Evolutionary conservation across 805 yeast genomes (phyloP), one percentile per base, ranked within the genome.

Genomic region (Nematodospora valgi): DNA sequence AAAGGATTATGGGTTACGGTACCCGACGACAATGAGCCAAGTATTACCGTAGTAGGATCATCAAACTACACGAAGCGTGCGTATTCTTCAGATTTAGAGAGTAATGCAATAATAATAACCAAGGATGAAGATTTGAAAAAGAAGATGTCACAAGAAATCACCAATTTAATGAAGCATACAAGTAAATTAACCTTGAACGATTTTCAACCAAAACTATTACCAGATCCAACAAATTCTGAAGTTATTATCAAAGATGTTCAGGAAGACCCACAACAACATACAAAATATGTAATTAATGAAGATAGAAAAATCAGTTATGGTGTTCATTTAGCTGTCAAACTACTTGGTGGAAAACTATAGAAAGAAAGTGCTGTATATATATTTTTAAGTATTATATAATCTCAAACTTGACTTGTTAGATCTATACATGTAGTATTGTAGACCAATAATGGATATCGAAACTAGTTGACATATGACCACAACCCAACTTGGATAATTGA

Each of bases 61-160:
- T 87, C 97, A 0, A 93, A 93, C 56, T 93, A 88, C 58, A 93
- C 98, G 0, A 76, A 82, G 43, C 70, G 98, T 41, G 89, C 97
- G 0, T 91, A 91, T 51, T 72, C 82, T 3, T 74, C 82, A 39
- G 98, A 93, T 57, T 67, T 93, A 38, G 98, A 93, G 60, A 74
- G 91, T 6, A 91, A 93, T 52, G 94, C 89, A 0, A 64, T 93
- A 1, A 57, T 91, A 1, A 61, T 88, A 10, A 89, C 97, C 1
- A 72, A 67, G 35, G 89, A 86, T 53, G 60, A 67, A 12, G 64
- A 61, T 2, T 66, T 91, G 43, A 80, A 80, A 51, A 33, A 45
- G 4, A 50, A 64, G 32, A 80, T 89, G 83, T 59, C 60, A 20
- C 46, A 47, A 1, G 98, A 89, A 56, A 62, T 87, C 23, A 72